Conservation (phyloP, 2,329 filamentous ascomycete genomes). For the Claviceps digitariae region DNA sequence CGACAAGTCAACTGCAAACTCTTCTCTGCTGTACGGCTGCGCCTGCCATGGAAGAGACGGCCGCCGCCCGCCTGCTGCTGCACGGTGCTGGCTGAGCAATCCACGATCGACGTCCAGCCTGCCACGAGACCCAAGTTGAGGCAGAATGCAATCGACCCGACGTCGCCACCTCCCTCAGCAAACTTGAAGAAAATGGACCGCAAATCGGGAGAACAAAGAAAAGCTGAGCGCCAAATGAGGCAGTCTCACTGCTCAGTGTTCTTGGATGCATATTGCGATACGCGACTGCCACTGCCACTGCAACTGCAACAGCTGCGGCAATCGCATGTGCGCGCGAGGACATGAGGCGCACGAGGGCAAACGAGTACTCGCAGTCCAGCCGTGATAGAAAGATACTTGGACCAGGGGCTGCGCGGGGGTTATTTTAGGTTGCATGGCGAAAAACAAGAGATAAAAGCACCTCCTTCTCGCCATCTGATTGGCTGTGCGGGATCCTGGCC, state of each 20-base stretch:
- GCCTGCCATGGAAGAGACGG: too few relatives aligned
- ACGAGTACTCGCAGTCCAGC: constrained; percentile 11
- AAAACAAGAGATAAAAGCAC: constrained; percentile 27
- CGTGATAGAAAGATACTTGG: constrained; percentile 24
- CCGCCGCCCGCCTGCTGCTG: too few relatives aligned
- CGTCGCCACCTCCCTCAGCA: too few relatives aligned
- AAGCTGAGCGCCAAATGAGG: too few relatives aligned
- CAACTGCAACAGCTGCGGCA: neutral
- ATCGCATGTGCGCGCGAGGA: neutral
- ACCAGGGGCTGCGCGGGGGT: constrained; percentile 23
- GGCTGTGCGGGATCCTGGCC: constrained; percentile 20
- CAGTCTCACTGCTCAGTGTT: neutral
- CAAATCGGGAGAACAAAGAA: too few relatives aligned
- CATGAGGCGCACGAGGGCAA: neutral
- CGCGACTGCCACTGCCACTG: neutral
- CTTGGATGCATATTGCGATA: neutral
- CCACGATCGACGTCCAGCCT: too few relatives aligned
- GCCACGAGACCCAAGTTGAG: too few relatives aligned
- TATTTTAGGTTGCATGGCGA: constrained; percentile 19
- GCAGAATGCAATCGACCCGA: too few relatives aligned
- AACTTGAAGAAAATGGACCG: too few relatives aligned
- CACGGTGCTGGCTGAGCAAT: too few relatives aligned
- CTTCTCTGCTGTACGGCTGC: too few relatives aligned
- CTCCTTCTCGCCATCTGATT: constrained; percentile 22
- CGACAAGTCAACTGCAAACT: neutral